Evolutionary conservation across 768 basidiomycete species (phyloP), one percentile per base, ranked within the genome.

Genomic region (Boletus rubescentipes): DNA sequence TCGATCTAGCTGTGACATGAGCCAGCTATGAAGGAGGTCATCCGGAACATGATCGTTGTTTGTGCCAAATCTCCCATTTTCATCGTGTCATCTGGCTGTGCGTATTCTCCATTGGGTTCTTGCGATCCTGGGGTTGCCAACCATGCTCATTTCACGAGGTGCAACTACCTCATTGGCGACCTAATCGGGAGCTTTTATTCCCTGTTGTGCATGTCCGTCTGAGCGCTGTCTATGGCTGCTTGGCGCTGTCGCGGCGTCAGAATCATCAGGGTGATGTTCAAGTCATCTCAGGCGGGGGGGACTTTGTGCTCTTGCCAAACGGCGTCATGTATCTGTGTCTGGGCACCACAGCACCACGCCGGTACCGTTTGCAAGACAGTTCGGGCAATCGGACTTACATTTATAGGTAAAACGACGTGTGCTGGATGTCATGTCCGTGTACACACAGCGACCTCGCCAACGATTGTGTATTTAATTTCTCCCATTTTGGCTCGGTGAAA

Each of bases 401-500:
- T 46, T 65, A 54, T 65, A 50, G 61, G 37, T 36, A 31, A 31
- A 48, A 5, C 49, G 38, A 53, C 46, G 37, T 50, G 51, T 53
- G 52, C 34, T 65, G 55, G 21, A 53, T 56, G 66, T 68, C 63
- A 66, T 68, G 50, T 68, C 66, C 65, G 66, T 55, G 60, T 57
- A 46, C 56, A 37, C 46, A 55, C 51, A 38, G n/a, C 46, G 50
- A 40, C 36, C 44, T 54, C 32, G 46, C 20, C 23, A 50, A 53
- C 31, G 45, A 35, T 55, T 52, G 50, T 26, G 31, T 29, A 20
- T 45, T 49, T 39, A 46, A 54, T 55, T 46, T 39, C 20, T 29
- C 46, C 23, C 34, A 20, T 46, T 36, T 15, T 40, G 46, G 45
- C 23, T 57, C 37, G 26, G 40, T 51, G 40, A 61, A 42, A 35